Evolutionary conservation across 257 asterid genomes (phyloP).

Genomic region (Lavandula angustifolia): DNA sequence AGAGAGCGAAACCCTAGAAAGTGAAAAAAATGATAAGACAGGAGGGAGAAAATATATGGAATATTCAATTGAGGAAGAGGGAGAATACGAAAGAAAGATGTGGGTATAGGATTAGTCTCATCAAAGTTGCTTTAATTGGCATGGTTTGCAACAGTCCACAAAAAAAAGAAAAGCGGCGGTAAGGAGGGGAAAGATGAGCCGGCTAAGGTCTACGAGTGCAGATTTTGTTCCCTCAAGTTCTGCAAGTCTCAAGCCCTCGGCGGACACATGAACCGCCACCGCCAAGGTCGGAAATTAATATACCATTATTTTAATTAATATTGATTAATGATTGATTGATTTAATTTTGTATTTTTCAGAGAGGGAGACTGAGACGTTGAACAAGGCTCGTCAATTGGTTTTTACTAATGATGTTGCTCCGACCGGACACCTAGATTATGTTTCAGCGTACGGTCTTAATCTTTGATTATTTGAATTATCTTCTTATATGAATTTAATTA

Average conservation of each 20-base stretch:
- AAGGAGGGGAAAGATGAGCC: conserved; percentile 54
- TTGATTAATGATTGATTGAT: too few species aligned
- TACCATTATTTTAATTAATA: too few species aligned
- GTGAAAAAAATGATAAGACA: conserved; percentile 38
- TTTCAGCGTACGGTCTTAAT: conserved; percentile 37
- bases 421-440: conserved; percentile 52
- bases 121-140: conserved; percentile 58
- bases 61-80: conserved; percentile 22
- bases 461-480: background rate
- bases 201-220: conserved; percentile 92
- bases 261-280: conserved; percentile 99
- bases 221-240: conserved; percentile 98
- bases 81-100: background rate
- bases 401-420: conserved; percentile 74
- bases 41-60: conserved; percentile 12
- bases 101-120: conserved; percentile 43
- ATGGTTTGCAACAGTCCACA: conserved; percentile 40
- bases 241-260: conserved; percentile 99
- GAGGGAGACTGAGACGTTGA: conserved; percentile 93
- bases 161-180: conserved; percentile 87
- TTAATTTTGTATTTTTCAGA: conserved; percentile 42
- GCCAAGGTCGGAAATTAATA: conserved; percentile 56
- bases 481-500: background rate
- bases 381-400: conserved; percentile 92
- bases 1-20: conserved; percentile 54